Base-by-base conservation (phyloP, 2,329 filamentous ascomycete species). In the Hypoxylon sp. region DNA sequence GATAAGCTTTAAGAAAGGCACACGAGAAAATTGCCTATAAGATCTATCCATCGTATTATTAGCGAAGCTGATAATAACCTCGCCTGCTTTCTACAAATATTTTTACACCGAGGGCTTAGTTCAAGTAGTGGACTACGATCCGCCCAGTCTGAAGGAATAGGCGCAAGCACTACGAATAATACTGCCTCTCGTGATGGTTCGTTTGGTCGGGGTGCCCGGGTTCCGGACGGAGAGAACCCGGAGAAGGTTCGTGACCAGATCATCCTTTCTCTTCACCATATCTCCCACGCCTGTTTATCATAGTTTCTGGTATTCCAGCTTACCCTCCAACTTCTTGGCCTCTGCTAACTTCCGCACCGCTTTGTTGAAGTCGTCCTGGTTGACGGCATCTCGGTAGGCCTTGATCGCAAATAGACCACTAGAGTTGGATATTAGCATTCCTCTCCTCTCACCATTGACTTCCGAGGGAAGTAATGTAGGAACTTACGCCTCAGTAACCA, bases 321-420 rank as follows among this genome's bases (percentile, higher is more conserved):
- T 98, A 82, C 96, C 95, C 83, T 99, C 96, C 76, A 99, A 83
- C 84, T 99, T 99, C 93, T 99, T 99, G 69, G 93, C 88, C 83
- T 99, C 96, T 14, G 93, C 94, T 74, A 99, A 92, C 88, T 99
- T 99, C 74, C 96, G 91, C 60, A 99, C 96, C 3, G 96, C 96
- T 84, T 98, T 98, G 86, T 98, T 99, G 90, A 98, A 98, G 79
- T 99, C 96, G 77, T 99, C 96, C 81, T 99, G 96, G 83, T 93
- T 98, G 82, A 99, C 93, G 11, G 94, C 90, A 76, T 99, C 96
- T 69, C 97, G 87, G 81, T 98, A 97, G 78, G 97, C 96, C 83
- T 98, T 98, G 88, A 99, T 99, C 47, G 96, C 94, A 81, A 98
- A 98, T 42, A 99, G 84, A 71, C 96, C 96, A 73, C 94, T 97